Percentiles rank a stretch among this genome's conserved stretches.
These are phyloP conservation scores for Sporobolomyces roseus DNA, from an alignment of 768 basidiomycete species.

Conservation along the genomic window DNA sequence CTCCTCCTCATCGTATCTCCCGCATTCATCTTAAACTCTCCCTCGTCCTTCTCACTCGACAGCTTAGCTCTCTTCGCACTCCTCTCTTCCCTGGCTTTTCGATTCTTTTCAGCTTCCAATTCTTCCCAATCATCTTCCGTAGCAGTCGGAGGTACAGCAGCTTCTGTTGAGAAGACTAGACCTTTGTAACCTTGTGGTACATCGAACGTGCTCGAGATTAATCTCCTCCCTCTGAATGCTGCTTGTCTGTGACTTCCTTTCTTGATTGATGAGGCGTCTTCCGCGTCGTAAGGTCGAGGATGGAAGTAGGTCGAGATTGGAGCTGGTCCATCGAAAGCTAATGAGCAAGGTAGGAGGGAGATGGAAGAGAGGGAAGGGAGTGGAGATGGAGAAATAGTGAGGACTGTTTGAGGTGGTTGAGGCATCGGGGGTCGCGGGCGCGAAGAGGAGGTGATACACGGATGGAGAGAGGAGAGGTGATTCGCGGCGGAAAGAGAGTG, in stretches of 20 bases:
- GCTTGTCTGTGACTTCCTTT: constrained; percentile 16
- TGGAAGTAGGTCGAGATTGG: constrained; percentile 31
- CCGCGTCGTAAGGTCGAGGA: constrained; percentile 14
- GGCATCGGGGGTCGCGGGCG: background rate
- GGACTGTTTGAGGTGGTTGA: constrained; percentile 11
- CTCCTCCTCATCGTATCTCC: background rate
- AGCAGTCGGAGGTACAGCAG: background rate
- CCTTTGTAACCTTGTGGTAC: constrained; percentile 20
- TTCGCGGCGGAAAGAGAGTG: too few species aligned
- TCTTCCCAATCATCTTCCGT: background rate
- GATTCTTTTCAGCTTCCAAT: background rate
- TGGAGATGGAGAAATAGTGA: background rate
- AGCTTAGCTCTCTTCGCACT: background rate
- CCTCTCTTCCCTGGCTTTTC: background rate
- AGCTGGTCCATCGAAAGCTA: constrained; percentile 23
- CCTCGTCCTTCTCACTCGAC: background rate
- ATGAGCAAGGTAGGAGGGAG: constrained; percentile 32
- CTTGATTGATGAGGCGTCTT: background rate
- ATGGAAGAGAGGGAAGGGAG: constrained; percentile 2
- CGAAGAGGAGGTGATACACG: background rate
- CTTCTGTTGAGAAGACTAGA: constrained; percentile 7
- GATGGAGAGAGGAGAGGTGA: too few species aligned
- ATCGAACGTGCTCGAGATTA: background rate
- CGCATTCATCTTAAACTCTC: background rate
- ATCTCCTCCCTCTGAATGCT: constrained; percentile 17